Conservation (phyloP, 1,284 basidiomycete genomes). For the Naganishia albida region DNA sequence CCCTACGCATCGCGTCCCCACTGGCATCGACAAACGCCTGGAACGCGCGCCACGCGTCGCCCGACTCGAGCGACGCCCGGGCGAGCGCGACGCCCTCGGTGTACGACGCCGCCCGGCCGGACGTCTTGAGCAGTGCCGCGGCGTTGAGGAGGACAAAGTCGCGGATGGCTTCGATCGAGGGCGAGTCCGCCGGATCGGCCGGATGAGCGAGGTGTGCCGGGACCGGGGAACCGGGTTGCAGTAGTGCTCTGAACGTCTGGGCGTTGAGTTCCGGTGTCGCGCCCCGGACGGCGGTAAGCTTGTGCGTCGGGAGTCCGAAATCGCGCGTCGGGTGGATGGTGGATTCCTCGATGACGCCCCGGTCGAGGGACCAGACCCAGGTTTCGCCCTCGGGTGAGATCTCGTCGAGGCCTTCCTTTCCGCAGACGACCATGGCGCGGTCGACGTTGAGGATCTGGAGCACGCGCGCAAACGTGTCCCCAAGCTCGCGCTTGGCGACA, state of each 20-base stretch:
- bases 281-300: slow-evolving; percentile 70
- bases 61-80: slow-evolving; percentile 69
- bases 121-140: slow-evolving; percentile 75
- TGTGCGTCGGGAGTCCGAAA: slow-evolving; percentile 73
- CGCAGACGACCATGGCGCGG: slow-evolving; percentile 89
- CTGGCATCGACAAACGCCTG: slow-evolving; percentile 58
- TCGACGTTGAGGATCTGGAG: slow-evolving; percentile 64
- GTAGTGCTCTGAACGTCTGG: slow-evolving; percentile 56
- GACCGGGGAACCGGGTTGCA: slow-evolving; percentile 45
- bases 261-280: slow-evolving; percentile 71
- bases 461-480: slow-evolving; percentile 77
- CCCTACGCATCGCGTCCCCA: slow-evolving; percentile 49
- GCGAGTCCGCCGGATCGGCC: slow-evolving; percentile 54
- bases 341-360: slow-evolving; percentile 52
- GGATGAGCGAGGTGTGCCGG: slow-evolving; percentile 49
- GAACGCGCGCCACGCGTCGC: slow-evolving; percentile 74
- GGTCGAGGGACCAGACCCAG: slow-evolving; percentile 60
- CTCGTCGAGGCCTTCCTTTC: slow-evolving; percentile 88
- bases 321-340: slow-evolving; percentile 56
- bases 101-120: slow-evolving; percentile 69
- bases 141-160: slow-evolving; percentile 87
- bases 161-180: slow-evolving; percentile 62
- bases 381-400: slow-evolving; percentile 92
- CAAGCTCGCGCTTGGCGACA: slow-evolving; percentile 82
- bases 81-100: slow-evolving; percentile 73